phyloP scores from a whole-genome alignment of 805 yeast genomes.

The Wickerhamomyces sydowiorum region DNA sequence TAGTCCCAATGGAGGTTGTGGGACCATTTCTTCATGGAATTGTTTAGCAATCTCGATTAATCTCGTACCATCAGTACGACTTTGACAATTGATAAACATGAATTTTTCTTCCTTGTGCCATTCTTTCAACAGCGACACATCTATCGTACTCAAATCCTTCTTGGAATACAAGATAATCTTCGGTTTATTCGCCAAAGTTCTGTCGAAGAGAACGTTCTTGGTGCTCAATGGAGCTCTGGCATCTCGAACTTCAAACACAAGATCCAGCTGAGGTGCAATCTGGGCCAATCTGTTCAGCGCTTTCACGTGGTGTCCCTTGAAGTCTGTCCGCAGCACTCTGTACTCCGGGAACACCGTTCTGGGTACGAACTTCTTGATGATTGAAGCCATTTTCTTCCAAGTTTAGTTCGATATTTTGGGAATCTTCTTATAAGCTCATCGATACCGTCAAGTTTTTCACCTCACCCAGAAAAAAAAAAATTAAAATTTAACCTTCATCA shows the following conservation, averaged over 20 bases:
- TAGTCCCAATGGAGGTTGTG: conserved; percentile 81
- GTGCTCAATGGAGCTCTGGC: conserved; percentile 85
- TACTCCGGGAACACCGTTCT: conserved; percentile 69
- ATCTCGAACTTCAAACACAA: conserved; percentile 82
- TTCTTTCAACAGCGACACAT: conserved; percentile 28
- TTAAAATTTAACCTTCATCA: neutral
- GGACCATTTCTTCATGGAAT: conserved; percentile 39
- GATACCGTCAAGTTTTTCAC: neutral
- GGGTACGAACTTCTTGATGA: conserved; percentile 47
- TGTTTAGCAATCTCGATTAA: conserved; percentile 46
- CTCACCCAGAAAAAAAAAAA: neutral
- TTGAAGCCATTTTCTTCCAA: neutral
- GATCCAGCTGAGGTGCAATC: conserved; percentile 73
- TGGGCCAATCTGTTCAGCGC: conserved; percentile 65
- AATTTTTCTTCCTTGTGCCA: conserved; percentile 50
- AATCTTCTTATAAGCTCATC: neutral
- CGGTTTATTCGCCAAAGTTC: conserved; percentile 46
- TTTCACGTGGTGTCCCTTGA: conserved; percentile 85
- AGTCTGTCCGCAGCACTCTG: conserved; percentile 65
- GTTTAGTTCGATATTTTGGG: neutral
- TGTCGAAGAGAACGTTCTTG: conserved; percentile 72
- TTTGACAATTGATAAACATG: conserved; percentile 55
- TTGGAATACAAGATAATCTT: conserved; percentile 74
- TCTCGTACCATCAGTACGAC: conserved; percentile 39
- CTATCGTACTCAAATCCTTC: conserved; percentile 53